These are phyloP conservation scores for Stentor coeruleus DNA, from an alignment of 73 alveolate species.

Conservation along the genomic window DNA sequence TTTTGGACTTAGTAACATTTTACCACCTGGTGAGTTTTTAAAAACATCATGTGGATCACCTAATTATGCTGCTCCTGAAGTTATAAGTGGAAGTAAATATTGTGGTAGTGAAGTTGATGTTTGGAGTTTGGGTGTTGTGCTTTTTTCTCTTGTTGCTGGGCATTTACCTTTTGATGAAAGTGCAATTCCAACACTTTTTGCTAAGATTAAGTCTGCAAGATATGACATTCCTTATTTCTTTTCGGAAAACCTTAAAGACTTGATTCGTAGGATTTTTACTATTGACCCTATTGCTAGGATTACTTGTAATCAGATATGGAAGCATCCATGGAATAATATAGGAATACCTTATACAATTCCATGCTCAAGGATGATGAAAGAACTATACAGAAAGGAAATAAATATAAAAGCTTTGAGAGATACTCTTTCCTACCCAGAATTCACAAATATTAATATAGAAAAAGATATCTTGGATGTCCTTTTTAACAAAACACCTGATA, in stretches of 20 bases:
- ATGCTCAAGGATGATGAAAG: neutral
- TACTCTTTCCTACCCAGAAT: neutral
- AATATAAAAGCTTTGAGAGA: neutral
- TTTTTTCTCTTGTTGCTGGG: constrained; percentile 80
- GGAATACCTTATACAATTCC: constrained; percentile 4
- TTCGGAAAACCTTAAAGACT: constrained; percentile 42
- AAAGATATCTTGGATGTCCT: neutral
- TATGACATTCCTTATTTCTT: constrained; percentile 40
- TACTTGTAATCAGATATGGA: constrained; percentile 36
- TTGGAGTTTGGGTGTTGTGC: constrained; percentile 85
- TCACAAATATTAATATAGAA: neutral
- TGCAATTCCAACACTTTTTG: constrained; percentile 59
- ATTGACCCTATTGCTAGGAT: constrained; percentile 56
- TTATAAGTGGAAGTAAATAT: constrained; percentile 72
- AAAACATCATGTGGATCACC: constrained; percentile 94
- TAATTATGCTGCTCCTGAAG: constrained; percentile 94
- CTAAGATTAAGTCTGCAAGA: constrained; percentile 60
- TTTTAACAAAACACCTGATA: neutral
- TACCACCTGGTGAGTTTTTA: constrained; percentile 67
- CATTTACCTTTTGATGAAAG: constrained; percentile 86
- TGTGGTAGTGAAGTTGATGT: constrained; percentile 78
- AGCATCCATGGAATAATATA: constrained; percentile 48
- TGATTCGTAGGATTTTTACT: constrained; percentile 41
- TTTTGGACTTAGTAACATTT: constrained; percentile 72
- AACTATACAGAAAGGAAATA: neutral